A percentile compares a stretch with the other conserved stretches of the same genome.
Evolutionary conservation across 768 basidiomycete species (phyloP).

Genomic region (Paxillus rubicundulus): DNA sequence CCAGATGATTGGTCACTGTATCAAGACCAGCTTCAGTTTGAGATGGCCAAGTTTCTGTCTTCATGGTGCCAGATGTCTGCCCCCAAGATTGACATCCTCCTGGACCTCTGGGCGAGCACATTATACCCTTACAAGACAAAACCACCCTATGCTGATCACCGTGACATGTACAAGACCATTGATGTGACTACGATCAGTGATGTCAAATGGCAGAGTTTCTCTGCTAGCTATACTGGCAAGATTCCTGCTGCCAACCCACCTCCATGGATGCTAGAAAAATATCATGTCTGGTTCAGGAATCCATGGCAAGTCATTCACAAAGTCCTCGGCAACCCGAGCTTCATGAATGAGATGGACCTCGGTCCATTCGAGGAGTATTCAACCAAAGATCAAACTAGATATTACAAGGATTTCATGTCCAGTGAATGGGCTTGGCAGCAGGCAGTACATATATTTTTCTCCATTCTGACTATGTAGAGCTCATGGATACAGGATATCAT

Average conservation of each 20-base stretch:
- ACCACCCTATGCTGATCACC: constrained; percentile 25
- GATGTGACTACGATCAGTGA: constrained; percentile 26
- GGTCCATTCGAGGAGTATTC: constrained; percentile 14
- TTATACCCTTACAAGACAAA: constrained; percentile 6
- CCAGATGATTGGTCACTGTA: constrained; percentile 14
- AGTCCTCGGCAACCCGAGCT: constrained; percentile 24
- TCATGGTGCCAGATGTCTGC: constrained; percentile 20
- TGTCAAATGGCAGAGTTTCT: constrained; percentile 29
- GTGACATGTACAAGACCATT: constrained; percentile 24
- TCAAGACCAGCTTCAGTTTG: constrained; percentile 10
- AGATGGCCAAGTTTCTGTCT: constrained; percentile 21
- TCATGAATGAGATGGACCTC: constrained; percentile 17
- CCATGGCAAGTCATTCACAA: constrained; percentile 14
- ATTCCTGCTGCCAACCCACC: constrained; percentile 11
- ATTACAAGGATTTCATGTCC: constrained; percentile 21
- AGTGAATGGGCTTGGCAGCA: constrained; percentile 30
- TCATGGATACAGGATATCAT: constrained; percentile 4
- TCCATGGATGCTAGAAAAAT: constrained; percentile 26
- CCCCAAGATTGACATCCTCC: constrained; percentile 14
- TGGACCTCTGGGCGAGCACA: constrained; percentile 18
- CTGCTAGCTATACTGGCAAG: constrained; percentile 14
- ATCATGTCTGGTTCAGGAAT: constrained; percentile 28
- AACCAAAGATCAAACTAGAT: neutral
- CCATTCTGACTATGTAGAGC: too few relatives aligned
- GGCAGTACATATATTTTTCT: constrained; percentile 25